These are phyloP conservation scores for Metschnikowia lachancei DNA, from an alignment of 805 yeast species.

Conservation along the genomic window DNA sequence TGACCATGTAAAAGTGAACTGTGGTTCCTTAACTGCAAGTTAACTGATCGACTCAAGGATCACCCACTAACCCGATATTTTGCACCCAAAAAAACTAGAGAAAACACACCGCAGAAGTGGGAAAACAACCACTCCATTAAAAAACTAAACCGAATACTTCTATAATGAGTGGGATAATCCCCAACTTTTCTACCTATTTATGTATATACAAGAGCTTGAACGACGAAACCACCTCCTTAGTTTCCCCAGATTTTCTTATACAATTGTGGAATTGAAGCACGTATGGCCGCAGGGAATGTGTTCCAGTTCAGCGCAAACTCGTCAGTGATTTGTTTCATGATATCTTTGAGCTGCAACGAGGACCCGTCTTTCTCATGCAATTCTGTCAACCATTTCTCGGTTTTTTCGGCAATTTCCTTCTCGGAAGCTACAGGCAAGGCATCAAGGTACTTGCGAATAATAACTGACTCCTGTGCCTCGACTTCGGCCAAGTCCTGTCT, in stretches of 20 bases:
- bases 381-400: constrained; percentile 24
- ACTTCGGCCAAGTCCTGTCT: constrained; percentile 54
- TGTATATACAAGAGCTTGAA: background rate
- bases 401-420: constrained; percentile 35
- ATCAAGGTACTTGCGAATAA: constrained; percentile 40
- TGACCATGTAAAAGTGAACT: too few species aligned
- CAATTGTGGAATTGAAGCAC: constrained; percentile 20
- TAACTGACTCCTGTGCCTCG: constrained; percentile 45
- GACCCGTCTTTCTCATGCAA: constrained; percentile 6
- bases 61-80: too few species aligned
- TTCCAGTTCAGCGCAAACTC: constrained; percentile 23
- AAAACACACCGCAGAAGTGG: too few species aligned
- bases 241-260: constrained; percentile 19
- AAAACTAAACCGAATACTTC: too few species aligned
- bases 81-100: too few species aligned
- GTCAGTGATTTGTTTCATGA: constrained; percentile 15
- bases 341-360: constrained; percentile 9
- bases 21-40: too few species aligned
- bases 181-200: too few species aligned
- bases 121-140: too few species aligned
- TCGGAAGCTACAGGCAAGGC: constrained; percentile 49
- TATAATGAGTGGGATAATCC: too few species aligned
- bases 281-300: constrained; percentile 20
- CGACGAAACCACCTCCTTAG: background rate
- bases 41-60: too few species aligned